Evolutionary conservation across 208 protist genomes (phyloP).

Genomic region (Trypanosoma cruzi): DNA sequence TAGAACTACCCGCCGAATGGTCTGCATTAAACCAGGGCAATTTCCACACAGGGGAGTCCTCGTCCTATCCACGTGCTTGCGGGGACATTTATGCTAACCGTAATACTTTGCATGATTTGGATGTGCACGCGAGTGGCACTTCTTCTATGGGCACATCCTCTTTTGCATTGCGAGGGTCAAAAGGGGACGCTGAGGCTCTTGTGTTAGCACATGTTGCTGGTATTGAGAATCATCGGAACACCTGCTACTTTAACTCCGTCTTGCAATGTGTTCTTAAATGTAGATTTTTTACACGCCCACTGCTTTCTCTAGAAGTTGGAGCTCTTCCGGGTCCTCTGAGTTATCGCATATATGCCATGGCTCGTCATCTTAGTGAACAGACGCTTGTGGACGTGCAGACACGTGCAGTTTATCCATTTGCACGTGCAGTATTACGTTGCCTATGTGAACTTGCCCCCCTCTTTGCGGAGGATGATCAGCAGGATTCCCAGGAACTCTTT

Average conservation of each 20-base stretch:
- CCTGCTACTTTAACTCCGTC: conserved; percentile 97
- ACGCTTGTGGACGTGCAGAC: conserved; percentile 58
- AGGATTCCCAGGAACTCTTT: conserved; percentile 91
- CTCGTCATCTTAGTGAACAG: conserved; percentile 49
- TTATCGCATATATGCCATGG: conserved; percentile 37
- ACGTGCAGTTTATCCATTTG: conserved; percentile 45
- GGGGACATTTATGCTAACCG: neutral
- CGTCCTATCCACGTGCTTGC: neutral
- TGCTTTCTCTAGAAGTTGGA: conserved; percentile 29
- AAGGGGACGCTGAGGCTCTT: neutral
- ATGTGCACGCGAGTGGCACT: neutral
- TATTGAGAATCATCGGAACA: conserved; percentile 92
- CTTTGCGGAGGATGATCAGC: conserved; percentile 83
- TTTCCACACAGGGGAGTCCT: neutral
- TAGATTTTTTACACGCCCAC: conserved; percentile 43
- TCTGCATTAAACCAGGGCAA: neutral
- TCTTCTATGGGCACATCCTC: conserved; percentile 1
- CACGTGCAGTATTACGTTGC: conserved; percentile 40
- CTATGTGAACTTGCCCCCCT: conserved; percentile 51
- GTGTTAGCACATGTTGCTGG: conserved; percentile 63
- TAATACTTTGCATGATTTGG: neutral
- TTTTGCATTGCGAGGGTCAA: neutral
- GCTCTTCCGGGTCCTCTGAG: conserved; percentile 53
- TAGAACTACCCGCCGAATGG: neutral
- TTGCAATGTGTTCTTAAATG: conserved; percentile 94